Evolutionary conservation across 805 yeast species (phyloP).

Genomic region (Phaffomyces antillensis): DNA sequence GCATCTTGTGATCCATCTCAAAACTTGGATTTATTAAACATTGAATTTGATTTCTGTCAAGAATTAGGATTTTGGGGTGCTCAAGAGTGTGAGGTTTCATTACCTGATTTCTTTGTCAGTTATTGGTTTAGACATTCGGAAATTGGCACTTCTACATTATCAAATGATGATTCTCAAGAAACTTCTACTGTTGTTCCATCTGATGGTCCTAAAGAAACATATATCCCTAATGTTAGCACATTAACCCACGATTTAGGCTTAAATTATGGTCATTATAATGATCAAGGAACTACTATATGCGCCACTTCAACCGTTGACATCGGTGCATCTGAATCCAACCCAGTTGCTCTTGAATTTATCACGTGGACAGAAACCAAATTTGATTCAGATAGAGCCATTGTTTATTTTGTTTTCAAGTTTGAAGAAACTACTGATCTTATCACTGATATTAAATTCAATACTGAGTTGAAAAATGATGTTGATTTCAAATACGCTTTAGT

Average conservation of each 20-base stretch:
- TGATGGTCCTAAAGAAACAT: neutral
- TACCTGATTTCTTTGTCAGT: neutral
- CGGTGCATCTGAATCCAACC: neutral
- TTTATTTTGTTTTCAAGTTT: neutral
- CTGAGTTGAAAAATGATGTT: neutral
- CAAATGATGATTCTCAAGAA: too few relatives aligned
- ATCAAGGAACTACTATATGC: neutral
- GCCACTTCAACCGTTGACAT: neutral
- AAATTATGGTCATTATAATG: neutral
- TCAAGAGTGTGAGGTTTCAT: neutral
- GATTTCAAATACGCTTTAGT: neutral
- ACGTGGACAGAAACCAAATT: neutral
- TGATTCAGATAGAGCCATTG: neutral
- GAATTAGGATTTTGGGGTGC: neutral
- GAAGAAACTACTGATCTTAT: neutral
- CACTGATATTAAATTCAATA: neutral
- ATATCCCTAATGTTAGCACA: neutral
- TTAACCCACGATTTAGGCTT: neutral
- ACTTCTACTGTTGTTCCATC: neutral
- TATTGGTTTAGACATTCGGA: neutral
- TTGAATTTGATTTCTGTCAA: neutral
- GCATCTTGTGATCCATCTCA: neutral
- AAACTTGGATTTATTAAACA: neutral
- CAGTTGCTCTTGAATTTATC: neutral
- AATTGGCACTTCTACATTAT: neutral